phyloP scores from a whole-genome alignment of 2,329 filamentous ascomycete genomes.

The Stachybotrys echinatus region DNA sequence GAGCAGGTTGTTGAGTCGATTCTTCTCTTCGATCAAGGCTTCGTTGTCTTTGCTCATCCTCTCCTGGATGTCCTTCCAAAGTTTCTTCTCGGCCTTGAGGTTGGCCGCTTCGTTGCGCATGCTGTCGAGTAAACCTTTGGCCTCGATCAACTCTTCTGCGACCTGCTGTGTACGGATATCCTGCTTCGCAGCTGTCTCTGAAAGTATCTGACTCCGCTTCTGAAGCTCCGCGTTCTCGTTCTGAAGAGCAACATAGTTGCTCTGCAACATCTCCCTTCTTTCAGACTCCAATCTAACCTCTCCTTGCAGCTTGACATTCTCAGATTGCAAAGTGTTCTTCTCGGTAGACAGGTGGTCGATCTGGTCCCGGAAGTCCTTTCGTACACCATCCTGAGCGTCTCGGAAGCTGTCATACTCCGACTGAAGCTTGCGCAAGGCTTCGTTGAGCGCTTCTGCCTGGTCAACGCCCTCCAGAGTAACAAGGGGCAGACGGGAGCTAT shows the following conservation, averaged over 20 bases:
- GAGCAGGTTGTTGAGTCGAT: conserved; percentile 75
- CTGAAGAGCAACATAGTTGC: conserved; percentile 79
- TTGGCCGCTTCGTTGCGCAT: conserved; percentile 88
- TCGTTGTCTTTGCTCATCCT: conserved; percentile 87
- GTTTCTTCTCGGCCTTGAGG: conserved; percentile 87
- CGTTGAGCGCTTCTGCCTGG: conserved; percentile 59
- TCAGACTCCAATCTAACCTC: conserved; percentile 78
- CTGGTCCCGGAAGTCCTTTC: conserved; percentile 78
- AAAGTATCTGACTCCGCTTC: conserved; percentile 70
- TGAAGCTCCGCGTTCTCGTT: conserved; percentile 82
- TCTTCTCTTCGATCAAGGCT: conserved; percentile 74
- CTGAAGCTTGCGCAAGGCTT: conserved; percentile 81
- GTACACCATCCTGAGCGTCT: conserved; percentile 76
- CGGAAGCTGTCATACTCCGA: conserved; percentile 85
- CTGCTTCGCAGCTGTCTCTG: conserved; percentile 81
- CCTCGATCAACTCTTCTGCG: conserved; percentile 87
- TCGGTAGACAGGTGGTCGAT: conserved; percentile 75
- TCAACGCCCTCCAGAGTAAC: conserved; percentile 52
- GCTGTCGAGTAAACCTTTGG: conserved; percentile 74
- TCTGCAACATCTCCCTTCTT: conserved; percentile 82
- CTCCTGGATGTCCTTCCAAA: conserved; percentile 91
- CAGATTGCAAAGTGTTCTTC: conserved; percentile 75
- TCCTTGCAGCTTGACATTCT: conserved; percentile 73
- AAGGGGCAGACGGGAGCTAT: conserved; percentile 48
- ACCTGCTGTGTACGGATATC: conserved; percentile 88